These are phyloP conservation scores for Tulasnella sp. DNA, from an alignment of 768 basidiomycete genomes.

Conservation along the genomic window DNA sequence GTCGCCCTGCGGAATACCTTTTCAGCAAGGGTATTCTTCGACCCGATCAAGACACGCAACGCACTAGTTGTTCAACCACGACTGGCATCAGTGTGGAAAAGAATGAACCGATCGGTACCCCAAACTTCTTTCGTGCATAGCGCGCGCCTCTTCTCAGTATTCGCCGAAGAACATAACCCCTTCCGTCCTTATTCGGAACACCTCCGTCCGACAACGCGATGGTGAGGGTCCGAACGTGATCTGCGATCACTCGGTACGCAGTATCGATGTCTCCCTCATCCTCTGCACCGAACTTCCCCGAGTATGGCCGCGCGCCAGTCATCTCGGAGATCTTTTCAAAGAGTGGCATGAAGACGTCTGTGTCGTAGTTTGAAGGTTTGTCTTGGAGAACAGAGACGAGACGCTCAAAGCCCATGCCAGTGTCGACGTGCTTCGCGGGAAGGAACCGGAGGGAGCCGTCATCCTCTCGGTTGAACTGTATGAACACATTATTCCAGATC, in stretches of 20 bases:
- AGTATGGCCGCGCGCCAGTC: conserved; percentile 78
- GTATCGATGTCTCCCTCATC: conserved; percentile 93
- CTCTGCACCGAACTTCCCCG: conserved; percentile 89
- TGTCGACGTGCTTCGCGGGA: conserved; percentile 93
- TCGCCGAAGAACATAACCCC: conserved; percentile 93
- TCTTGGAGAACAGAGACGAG: conserved; percentile 90
- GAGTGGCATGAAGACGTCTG: conserved; percentile 86
- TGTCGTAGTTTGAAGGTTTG: conserved; percentile 93
- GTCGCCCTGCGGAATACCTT: conserved; percentile 43
- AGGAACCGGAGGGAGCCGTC: conserved; percentile 70
- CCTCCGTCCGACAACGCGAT: conserved; percentile 96
- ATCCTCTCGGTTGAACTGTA: conserved; percentile 94
- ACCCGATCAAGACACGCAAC: conserved; percentile 21
- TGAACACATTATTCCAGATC: conserved; percentile 99
- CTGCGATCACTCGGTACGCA: conserved; percentile 93
- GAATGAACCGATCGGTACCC: conserved; percentile 85
- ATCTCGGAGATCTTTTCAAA: conserved; percentile 80
- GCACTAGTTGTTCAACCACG: conserved; percentile 78
- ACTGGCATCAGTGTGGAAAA: conserved; percentile 88
- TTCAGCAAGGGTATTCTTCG: conserved; percentile 11
- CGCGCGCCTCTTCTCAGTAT: conserved; percentile 91
- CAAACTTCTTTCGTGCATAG: conserved; percentile 90
- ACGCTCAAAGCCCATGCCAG: conserved; percentile 98
- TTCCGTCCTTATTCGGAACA: conserved; percentile 88
- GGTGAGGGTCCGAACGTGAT: conserved; percentile 90